phyloP scores from a whole-genome alignment of 1,284 basidiomycete genomes.

The Fomitopsis palustris region DNA sequence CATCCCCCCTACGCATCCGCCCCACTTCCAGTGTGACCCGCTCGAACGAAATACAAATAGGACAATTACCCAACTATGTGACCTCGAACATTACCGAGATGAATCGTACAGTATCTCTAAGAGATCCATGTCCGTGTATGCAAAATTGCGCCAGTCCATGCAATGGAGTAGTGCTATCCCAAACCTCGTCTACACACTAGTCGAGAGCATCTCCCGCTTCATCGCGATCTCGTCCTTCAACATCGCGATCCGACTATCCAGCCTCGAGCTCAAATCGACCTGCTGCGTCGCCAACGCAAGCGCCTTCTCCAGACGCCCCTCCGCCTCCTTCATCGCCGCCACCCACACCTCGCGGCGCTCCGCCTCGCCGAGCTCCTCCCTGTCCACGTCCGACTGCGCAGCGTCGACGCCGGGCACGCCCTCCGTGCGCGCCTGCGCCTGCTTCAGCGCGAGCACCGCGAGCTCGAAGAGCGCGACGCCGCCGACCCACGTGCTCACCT shows the following conservation, averaged over 20 bases:
- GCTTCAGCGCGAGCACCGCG: slow-evolving; percentile 61
- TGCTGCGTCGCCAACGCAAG: slow-evolving; percentile 45
- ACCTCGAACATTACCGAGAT: background rate
- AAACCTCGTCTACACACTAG: slow-evolving; percentile 4
- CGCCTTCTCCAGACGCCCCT: slow-evolving; percentile 49
- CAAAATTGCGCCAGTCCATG: background rate
- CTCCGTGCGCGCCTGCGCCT: slow-evolving; percentile 34
- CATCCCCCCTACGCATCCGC: no score
- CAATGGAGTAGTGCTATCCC: background rate
- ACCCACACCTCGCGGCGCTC: slow-evolving; percentile 41
- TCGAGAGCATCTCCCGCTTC: slow-evolving; percentile 45
- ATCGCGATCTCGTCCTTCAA: slow-evolving; percentile 62
- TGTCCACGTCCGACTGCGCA: slow-evolving; percentile 8
- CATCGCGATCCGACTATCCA: slow-evolving; percentile 69
- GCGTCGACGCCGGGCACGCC: slow-evolving; percentile 11
- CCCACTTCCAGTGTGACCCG: no score
- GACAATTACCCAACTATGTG: background rate
- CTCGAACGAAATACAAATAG: background rate
- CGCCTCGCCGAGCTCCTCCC: slow-evolving; percentile 10
- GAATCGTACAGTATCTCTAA: background rate
- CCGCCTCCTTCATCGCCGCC: slow-evolving; percentile 42
- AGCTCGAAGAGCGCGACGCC: slow-evolving; percentile 66
- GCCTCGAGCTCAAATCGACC: slow-evolving; percentile 60
- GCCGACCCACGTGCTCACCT: slow-evolving; percentile 61
- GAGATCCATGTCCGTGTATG: background rate